phyloP scores from a whole-genome alignment of 2,329 filamentous ascomycete species.

The Ascochyta rabiei region DNA sequence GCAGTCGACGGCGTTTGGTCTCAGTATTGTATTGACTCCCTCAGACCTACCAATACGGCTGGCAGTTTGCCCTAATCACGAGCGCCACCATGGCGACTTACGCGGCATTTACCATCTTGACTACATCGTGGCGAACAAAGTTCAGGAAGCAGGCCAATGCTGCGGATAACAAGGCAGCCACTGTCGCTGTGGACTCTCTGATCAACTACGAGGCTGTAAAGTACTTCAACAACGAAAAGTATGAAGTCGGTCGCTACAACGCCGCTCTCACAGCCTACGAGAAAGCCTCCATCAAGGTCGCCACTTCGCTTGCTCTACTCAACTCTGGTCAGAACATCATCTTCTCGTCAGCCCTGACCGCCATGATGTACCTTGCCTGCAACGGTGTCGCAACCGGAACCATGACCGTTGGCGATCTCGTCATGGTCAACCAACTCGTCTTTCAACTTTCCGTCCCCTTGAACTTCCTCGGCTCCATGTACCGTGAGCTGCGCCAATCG shows the following conservation, averaged over 20 bases:
- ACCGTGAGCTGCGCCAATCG: constrained; percentile 92
- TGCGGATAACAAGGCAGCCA: constrained; percentile 93
- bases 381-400: constrained; percentile 82
- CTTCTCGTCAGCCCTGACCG: constrained; percentile 89
- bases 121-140: constrained; percentile 95
- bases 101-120: constrained; percentile 94
- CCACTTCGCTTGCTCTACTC: constrained; percentile 88
- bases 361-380: constrained; percentile 97
- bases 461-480: constrained; percentile 98
- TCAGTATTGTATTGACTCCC: constrained; percentile 11
- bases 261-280: constrained; percentile 85
- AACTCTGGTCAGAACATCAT: constrained; percentile 98
- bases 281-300: constrained; percentile 93
- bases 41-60: constrained; percentile 89
- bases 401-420: constrained; percentile 91
- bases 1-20: constrained; percentile 6
- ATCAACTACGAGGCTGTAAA: constrained; percentile 99
- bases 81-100: constrained; percentile 90
- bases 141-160: constrained; percentile 95
- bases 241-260: constrained; percentile 90
- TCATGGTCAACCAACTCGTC: constrained; percentile 98
- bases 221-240: constrained; percentile 99
- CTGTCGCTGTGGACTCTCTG: constrained; percentile 91
- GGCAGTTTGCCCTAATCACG: constrained; percentile 90
- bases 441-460: constrained; percentile 97